phyloP scores from a whole-genome alignment of 73 alveolate species.

The Stentor coeruleus region DNA sequence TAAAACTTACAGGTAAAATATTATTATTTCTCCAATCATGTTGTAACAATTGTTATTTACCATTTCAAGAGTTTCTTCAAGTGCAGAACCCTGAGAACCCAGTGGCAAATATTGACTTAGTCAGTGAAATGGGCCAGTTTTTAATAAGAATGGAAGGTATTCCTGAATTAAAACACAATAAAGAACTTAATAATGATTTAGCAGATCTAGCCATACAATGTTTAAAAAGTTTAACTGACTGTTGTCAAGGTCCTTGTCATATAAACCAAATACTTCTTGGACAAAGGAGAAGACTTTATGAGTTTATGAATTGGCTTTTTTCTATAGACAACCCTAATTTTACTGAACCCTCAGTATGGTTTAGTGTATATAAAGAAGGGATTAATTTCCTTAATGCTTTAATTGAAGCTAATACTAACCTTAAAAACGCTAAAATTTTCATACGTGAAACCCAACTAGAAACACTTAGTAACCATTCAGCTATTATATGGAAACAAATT shows the following conservation, averaged over 20 bases:
- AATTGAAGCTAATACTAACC: constrained; percentile 3
- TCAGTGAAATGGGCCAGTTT: constrained; percentile 15
- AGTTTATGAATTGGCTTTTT: constrained; percentile 18
- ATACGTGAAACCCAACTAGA: not conserved
- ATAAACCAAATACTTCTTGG: constrained; percentile 13
- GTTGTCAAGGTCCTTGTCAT: constrained; percentile 25
- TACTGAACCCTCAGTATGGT: not conserved
- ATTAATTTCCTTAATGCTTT: not conserved
- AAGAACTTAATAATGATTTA: not conserved
- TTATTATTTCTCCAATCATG: not conserved
- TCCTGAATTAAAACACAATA: not conserved
- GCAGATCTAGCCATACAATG: constrained; percentile 3
- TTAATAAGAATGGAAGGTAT: not conserved
- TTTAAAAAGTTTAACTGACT: not conserved
- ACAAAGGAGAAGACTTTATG: constrained; percentile 7
- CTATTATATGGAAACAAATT: not conserved
- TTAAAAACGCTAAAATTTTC: not conserved
- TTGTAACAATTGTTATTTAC: constrained; percentile 11
- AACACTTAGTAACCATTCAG: not conserved
- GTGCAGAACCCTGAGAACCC: not conserved
- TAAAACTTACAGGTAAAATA: not conserved
- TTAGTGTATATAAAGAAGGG: not conserved
- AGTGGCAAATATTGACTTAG: constrained; percentile 4
- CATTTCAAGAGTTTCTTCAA: constrained; percentile 8
- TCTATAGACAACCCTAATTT: not conserved